phyloP scores from a whole-genome alignment of 495 filamentous ascomycete genomes.

The Penicillium longicatenatum region DNA sequence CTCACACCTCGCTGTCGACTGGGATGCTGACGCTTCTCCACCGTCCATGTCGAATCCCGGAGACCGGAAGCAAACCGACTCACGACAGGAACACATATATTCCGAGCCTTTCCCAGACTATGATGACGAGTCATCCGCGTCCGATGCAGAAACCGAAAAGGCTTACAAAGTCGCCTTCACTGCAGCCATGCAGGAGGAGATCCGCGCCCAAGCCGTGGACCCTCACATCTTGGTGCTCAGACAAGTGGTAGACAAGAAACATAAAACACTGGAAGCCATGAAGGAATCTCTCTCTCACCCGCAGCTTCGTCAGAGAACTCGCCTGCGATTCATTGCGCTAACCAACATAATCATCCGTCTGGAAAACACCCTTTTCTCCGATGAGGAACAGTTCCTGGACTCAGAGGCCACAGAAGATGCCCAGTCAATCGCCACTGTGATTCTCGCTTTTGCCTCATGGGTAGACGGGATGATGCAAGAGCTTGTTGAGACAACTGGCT shows the following conservation, averaged over 20 bases:
- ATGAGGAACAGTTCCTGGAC: constrained; percentile 12
- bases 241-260: constrained; percentile 3
- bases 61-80: neutral
- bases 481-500: constrained; percentile 1
- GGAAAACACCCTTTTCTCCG: constrained; percentile 26
- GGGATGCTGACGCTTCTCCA: constrained; percentile 10
- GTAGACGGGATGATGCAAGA: constrained; percentile 20
- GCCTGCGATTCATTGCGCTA: constrained; percentile 27
- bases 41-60: neutral
- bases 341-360: constrained; percentile 28
- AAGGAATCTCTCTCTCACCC: constrained; percentile 17
- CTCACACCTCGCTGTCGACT: constrained; percentile 16
- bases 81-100: neutral
- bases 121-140: constrained; percentile 13
- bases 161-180: constrained; percentile 28
- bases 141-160: constrained; percentile 11
- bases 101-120: constrained; percentile 41
- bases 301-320: constrained; percentile 8
- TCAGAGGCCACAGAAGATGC: constrained; percentile 9
- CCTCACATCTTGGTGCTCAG: neutral
- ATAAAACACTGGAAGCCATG: constrained; percentile 20
- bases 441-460: constrained; percentile 20
- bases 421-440: constrained; percentile 4
- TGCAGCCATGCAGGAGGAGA: constrained; percentile 24
- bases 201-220: constrained; percentile 20